Base-by-base conservation (phyloP, 306 rosid genomes). In the Cucurbita maxima region DNA sequence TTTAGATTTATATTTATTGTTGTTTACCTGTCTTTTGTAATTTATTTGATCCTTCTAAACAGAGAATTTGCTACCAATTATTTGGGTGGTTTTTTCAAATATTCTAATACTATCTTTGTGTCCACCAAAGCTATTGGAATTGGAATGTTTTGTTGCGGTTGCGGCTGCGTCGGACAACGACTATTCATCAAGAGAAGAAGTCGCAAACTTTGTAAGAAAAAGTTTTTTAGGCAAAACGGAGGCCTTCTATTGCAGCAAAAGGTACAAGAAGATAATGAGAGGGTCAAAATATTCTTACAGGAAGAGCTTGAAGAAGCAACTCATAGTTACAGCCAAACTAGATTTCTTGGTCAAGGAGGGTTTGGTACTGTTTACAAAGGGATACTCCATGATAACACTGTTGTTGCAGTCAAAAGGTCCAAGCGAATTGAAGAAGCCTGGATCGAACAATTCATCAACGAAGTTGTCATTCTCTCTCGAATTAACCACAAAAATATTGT, bases 171-270 rank as follows among this genome's bases (percentile, higher is more conserved):
- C 38, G 37, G 69, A 43, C 69, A 75, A 55, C 79, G 76, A 56
- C 48, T 56, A 56, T 1, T 22, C 36, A 9, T 86, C 30, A 58
- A 50, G 78, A 50, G 57, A 79, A 82, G 58, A 52, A 71, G 45
- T 75, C 58, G 78, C 71, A 50, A 25, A 3, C 68, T 47, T 7
- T 72, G 2, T 0, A 84, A 82, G 74, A 81, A 82, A 55, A 79
- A 59, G 16, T 14, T 80, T n/a, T 86, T 88, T 78, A 81, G 75
- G 78, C 82, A 82, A 84, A 88, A 88, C 10, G 93, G 93, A 3
- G 90, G 93, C 47, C 60, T 76, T 47, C 60, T 84, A 79, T 71
- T 88, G 67, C 83, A 70, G 20, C 84, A 86, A 58, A 81, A 81
- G 54, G 67, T 5, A 6, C 83, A 81, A 8, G 77, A 61, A 61